phyloP scores from a whole-genome alignment of 2,329 filamentous ascomycete genomes.

The Calonectria hawksworthii region DNA sequence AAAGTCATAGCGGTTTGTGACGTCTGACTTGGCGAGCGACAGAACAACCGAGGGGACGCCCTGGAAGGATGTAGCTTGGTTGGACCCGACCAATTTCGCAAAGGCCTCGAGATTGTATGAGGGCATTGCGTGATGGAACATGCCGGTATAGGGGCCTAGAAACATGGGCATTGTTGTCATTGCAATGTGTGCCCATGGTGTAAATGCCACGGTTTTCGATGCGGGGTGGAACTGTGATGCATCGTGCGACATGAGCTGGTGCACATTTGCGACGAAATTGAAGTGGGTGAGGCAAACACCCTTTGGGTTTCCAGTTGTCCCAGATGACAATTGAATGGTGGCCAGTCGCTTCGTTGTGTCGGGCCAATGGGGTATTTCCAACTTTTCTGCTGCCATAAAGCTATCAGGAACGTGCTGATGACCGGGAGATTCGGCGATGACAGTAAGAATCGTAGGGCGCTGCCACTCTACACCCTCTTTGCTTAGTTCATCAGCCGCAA shows the following conservation, averaged over 20 bases:
- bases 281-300: conserved; percentile 83
- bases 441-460: conserved; percentile 51
- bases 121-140: conserved; percentile 60
- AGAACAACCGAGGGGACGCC: conserved; percentile 56
- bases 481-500: conserved; percentile 46
- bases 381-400: conserved; percentile 47
- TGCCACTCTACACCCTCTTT: conserved; percentile 50
- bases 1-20: conserved; percentile 54
- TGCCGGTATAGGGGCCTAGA: conserved; percentile 58
- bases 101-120: conserved; percentile 54
- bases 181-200: conserved; percentile 60
- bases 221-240: conserved; percentile 50
- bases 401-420: conserved; percentile 50
- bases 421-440: conserved; percentile 44
- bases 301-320: conserved; percentile 85
- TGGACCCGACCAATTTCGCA: conserved; percentile 50
- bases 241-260: conserved; percentile 56
- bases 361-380: conserved; percentile 53
- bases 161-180: conserved; percentile 61
- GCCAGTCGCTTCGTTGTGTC: conserved; percentile 53
- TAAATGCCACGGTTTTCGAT: conserved; percentile 56
- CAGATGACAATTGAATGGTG: conserved; percentile 61
- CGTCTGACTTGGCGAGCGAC: conserved; percentile 52
- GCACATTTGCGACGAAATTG: conserved; percentile 78
- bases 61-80: conserved; percentile 55